A percentile compares a stretch with the other conserved stretches of the same genome.
phyloP scores from a whole-genome alignment of 1,139 yeast species.

The Hansenula sp. region DNA sequence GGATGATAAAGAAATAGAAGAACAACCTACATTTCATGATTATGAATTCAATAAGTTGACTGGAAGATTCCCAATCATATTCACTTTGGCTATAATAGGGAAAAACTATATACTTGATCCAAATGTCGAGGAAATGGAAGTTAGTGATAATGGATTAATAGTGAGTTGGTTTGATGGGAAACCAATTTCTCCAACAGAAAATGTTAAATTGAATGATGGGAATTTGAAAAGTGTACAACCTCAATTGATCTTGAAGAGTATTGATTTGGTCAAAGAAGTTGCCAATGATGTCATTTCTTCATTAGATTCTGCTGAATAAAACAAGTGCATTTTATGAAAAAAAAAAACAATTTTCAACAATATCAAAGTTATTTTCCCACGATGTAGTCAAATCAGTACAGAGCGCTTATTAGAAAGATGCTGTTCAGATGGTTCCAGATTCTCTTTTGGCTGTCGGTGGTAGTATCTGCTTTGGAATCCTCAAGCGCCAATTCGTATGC shows the following conservation, averaged over 20 bases:
- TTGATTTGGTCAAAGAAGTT: constrained; percentile 18
- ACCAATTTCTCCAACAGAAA: constrained; percentile 61
- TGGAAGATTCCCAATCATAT: constrained; percentile 51
- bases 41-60: constrained; percentile 66
- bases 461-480: background rate
- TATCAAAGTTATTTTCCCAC: no score
- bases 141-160: constrained; percentile 76
- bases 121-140: constrained; percentile 78
- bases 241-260: constrained; percentile 15
- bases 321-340: constrained; percentile 5
- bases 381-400: no score
- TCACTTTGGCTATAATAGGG: constrained; percentile 74
- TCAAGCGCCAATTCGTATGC: constrained; percentile 26
- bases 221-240: constrained; percentile 22
- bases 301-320: constrained; percentile 10
- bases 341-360: background rate
- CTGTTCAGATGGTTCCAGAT: background rate
- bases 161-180: constrained; percentile 64
- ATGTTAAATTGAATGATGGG: constrained; percentile 40
- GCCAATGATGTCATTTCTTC: constrained; percentile 20
- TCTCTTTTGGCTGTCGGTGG: background rate
- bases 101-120: constrained; percentile 70
- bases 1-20: constrained; percentile 54
- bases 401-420: background rate
- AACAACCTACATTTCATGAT: constrained; percentile 87